phyloP scores from a whole-genome alignment of 805 yeast species.

The Lipomyces sp. region DNA sequence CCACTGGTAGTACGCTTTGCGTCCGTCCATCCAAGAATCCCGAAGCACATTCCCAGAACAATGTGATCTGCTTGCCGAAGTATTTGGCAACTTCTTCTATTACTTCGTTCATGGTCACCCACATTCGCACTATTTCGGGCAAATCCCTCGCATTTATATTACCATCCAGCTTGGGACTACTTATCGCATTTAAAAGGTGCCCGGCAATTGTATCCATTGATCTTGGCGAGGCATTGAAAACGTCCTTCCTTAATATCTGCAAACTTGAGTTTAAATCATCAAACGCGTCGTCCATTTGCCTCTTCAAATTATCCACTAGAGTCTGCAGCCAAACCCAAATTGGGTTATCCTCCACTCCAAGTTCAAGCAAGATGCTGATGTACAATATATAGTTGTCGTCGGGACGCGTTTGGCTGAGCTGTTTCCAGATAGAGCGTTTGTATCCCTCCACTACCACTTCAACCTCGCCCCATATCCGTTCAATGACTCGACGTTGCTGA shows the following conservation, averaged over 20 bases:
- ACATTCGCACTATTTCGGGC: conserved; percentile 61
- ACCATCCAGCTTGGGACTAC: background rate
- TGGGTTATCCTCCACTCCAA: conserved; percentile 69
- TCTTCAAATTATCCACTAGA: conserved; percentile 52
- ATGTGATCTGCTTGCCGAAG: conserved; percentile 50
- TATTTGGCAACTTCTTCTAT: conserved; percentile 50
- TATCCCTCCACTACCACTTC: conserved; percentile 60
- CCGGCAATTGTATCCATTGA: background rate
- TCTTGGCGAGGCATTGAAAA: conserved; percentile 16
- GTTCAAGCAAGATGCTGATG: conserved; percentile 57
- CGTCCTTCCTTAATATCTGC: conserved; percentile 25
- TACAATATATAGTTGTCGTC: conserved; percentile 40
- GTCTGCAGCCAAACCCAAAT: conserved; percentile 63
- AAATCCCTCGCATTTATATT: conserved; percentile 50
- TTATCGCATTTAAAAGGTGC: conserved; percentile 29
- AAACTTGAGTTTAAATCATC: conserved; percentile 43
- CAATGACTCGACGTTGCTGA: conserved; percentile 50
- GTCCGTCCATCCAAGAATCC: conserved; percentile 58
- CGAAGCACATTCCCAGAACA: conserved; percentile 60
- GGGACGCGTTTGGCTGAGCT: conserved; percentile 46
- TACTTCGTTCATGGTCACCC: conserved; percentile 57
- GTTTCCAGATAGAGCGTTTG: conserved; percentile 58
- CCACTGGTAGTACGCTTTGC: conserved; percentile 50
- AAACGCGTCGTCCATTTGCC: conserved; percentile 51
- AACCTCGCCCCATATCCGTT: conserved; percentile 61